Evolutionary conservation across 805 yeast genomes (phyloP).

Genomic region (Millerago galiae): DNA sequence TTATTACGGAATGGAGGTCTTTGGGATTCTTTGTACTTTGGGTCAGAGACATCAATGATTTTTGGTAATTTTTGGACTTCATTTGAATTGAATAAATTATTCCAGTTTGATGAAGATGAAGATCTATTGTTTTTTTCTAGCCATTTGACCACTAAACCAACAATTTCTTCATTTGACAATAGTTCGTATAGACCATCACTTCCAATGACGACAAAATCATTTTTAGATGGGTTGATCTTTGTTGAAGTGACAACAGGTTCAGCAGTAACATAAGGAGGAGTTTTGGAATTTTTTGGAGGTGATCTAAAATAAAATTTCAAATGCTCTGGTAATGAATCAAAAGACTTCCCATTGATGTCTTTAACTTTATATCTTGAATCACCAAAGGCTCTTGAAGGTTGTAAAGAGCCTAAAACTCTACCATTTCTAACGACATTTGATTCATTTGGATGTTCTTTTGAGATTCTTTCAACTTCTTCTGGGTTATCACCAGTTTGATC

Average conservation of each 20-base stretch:
- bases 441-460: slow-evolving; percentile 88
- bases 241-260: slow-evolving; percentile 88
- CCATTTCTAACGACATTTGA: slow-evolving; percentile 72
- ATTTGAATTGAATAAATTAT: slow-evolving; percentile 17
- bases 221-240: slow-evolving; percentile 58
- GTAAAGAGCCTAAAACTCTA: slow-evolving; percentile 85
- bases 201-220: slow-evolving; percentile 86
- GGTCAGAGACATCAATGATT: slow-evolving; percentile 56
- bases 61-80: slow-evolving; percentile 48
- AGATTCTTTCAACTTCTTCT: slow-evolving; percentile 76
- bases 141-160: slow-evolving; percentile 91
- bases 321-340: slow-evolving; percentile 63
- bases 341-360: slow-evolving; percentile 33
- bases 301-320: slow-evolving; percentile 78
- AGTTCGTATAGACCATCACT: slow-evolving; percentile 93
- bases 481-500: slow-evolving; percentile 95
- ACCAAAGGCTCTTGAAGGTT: slow-evolving; percentile 95
- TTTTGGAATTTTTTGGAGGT: slow-evolving; percentile 59
- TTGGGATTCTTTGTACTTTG: slow-evolving; percentile 45
- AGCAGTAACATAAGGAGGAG: slow-evolving; percentile 98
- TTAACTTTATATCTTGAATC: slow-evolving; percentile 92
- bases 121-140: slow-evolving; percentile 51
- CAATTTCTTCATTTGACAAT: slow-evolving; percentile 87
- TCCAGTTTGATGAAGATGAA: slow-evolving; percentile 11
- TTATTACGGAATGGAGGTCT: slow-evolving; percentile 72